phyloP scores from a whole-genome alignment of 2,329 filamentous ascomycete species.

The Rhexocercosporidium sp. region DNA sequence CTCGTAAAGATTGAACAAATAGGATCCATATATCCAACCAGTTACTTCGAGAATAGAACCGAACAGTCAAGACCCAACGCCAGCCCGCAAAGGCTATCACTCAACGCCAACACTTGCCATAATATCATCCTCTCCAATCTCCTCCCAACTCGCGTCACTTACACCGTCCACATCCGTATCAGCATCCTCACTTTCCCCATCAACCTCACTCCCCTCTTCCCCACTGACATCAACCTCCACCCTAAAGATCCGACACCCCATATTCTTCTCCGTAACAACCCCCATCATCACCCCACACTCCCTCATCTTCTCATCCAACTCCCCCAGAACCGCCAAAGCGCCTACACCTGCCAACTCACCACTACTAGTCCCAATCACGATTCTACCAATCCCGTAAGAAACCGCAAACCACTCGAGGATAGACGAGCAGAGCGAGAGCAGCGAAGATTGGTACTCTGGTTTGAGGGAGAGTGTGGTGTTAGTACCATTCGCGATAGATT shows the following conservation, averaged over 20 bases:
- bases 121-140: constrained; percentile 7
- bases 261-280: constrained; percentile 17
- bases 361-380: background rate
- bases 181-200: background rate
- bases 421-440: constrained; percentile 21
- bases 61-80: no score
- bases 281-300: constrained; percentile 7
- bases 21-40: no score
- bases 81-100: no score
- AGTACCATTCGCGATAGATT: constrained; percentile 14
- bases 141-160: constrained; percentile 25
- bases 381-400: constrained; percentile 2
- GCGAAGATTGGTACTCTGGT: constrained; percentile 18
- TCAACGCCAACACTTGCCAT: background rate
- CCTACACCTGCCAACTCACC: background rate
- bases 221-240: constrained; percentile 18
- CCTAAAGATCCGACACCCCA: constrained; percentile 19
- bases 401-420: constrained; percentile 21
- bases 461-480: constrained; percentile 17
- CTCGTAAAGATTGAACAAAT: no score
- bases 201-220: constrained; percentile 5
- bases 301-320: background rate
- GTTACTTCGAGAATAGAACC: no score
- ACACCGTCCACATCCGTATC: constrained; percentile 14
- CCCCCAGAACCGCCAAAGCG: background rate